These are phyloP conservation scores for Tulasnella sp. DNA, from an alignment of 768 basidiomycete species.

Conservation along the genomic window DNA sequence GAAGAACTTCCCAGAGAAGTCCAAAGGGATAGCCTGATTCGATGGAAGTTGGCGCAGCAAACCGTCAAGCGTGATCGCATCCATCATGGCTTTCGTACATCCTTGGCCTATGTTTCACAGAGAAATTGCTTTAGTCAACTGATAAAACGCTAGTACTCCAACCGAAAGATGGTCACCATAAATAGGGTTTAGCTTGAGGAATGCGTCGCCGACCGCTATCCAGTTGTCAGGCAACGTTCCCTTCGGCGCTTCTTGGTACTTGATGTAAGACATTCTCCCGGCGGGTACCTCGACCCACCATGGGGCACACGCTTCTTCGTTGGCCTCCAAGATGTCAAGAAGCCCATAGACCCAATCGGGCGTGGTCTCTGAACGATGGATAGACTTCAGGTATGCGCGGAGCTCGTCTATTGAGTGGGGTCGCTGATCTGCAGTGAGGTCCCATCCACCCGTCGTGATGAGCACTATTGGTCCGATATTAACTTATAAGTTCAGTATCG, in stretches of 20 bases:
- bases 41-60: neutral
- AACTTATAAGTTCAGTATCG: too few relatives aligned
- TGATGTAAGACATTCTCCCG: neutral
- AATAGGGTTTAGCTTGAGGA: conserved; percentile 10
- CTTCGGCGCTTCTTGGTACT: neutral
- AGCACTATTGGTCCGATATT: neutral
- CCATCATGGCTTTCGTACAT: neutral
- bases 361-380: neutral
- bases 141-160: too few relatives aligned
- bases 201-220: conserved; percentile 4
- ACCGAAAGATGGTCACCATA: neutral
- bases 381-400: neutral
- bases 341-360: neutral
- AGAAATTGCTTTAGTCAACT: too few relatives aligned
- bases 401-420: conserved; percentile 7
- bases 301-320: conserved; percentile 1
- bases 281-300: neutral
- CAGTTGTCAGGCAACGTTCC: neutral
- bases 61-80: neutral
- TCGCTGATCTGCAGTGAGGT: neutral
- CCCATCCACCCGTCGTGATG: neutral
- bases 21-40: neutral
- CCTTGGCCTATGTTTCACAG: neutral
- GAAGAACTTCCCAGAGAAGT: neutral
- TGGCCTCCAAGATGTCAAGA: conserved; percentile 5